phyloP scores from a whole-genome alignment of 179 eudicot genomes.

The Camellia oleifera region DNA sequence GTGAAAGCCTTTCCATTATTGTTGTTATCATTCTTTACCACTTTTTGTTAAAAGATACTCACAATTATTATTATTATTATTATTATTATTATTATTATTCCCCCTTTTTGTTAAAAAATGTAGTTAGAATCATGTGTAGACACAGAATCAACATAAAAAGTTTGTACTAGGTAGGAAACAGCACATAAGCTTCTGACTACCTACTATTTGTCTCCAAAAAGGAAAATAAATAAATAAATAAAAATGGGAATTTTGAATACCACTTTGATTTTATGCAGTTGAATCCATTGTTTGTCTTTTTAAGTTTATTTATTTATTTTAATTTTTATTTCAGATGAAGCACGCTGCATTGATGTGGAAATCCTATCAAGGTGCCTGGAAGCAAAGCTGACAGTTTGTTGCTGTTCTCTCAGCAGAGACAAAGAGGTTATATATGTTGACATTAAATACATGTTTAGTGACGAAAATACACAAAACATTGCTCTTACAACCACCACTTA shows the following conservation, averaged over 20 bases:
- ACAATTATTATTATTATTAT: neutral
- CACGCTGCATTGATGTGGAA: slow-evolving; percentile 61
- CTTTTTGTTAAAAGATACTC: slow-evolving; percentile 2
- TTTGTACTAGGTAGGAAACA: neutral
- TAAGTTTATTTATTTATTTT: slow-evolving; percentile 8
- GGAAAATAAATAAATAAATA: no score
- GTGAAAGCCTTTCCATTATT: slow-evolving; percentile 32
- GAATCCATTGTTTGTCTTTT: neutral
- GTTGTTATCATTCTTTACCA: neutral
- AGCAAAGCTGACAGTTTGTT: slow-evolving; percentile 82
- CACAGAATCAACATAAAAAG: neutral
- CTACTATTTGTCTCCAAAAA: no score
- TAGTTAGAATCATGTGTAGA: slow-evolving; percentile 3
- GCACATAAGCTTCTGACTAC: neutral
- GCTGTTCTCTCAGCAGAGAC: slow-evolving; percentile 45
- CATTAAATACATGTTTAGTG: neutral
- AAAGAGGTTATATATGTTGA: slow-evolving; percentile 46
- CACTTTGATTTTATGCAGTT: neutral
- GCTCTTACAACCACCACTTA: slow-evolving; percentile 4
- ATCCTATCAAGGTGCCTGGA: slow-evolving; percentile 74
- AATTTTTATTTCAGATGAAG: slow-evolving; percentile 41
- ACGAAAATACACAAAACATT: slow-evolving; percentile 9
- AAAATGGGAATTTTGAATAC: no score
- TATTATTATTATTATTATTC: neutral
- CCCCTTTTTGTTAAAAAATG: neutral